Conservation (phyloP, 257 asterid genomes). For the Capsicum rhomboideum region DNA sequence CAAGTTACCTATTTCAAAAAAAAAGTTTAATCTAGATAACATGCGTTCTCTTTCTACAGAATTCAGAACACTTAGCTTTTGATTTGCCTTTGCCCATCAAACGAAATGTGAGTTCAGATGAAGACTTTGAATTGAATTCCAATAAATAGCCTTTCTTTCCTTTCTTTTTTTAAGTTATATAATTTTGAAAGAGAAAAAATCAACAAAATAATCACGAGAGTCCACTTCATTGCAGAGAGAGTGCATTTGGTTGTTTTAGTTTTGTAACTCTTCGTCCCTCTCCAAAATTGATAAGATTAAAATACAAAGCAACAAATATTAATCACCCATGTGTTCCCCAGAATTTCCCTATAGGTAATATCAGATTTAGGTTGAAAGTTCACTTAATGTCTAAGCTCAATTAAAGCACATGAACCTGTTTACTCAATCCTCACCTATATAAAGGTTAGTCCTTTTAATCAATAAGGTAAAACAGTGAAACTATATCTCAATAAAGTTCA, state of each 20-base stretch:
- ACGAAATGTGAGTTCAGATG: neutral
- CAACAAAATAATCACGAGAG: neutral
- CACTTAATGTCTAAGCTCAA: neutral
- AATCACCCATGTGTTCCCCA: neutral
- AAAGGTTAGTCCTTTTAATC: neutral
- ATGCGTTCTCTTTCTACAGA: neutral
- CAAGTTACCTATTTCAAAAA: too few relatives aligned
- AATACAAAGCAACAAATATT: neutral
- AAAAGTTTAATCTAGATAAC: neutral
- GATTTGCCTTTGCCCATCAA: neutral
- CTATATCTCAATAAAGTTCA: neutral
- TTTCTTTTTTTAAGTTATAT: neutral
- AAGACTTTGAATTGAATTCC: neutral
- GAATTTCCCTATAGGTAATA: neutral
- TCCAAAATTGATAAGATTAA: neutral
- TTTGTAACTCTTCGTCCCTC: neutral
- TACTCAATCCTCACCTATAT: neutral
- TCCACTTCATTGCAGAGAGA: neutral
- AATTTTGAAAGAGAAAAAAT: neutral
- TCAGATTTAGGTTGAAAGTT: neutral
- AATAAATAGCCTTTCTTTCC: neutral
- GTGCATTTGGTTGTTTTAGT: neutral
- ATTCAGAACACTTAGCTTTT: neutral
- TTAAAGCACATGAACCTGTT: neutral
- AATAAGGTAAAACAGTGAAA: neutral